Conservation (phyloP, 1,284 basidiomycete species). For the Leucoagaricus sp. region DNA sequence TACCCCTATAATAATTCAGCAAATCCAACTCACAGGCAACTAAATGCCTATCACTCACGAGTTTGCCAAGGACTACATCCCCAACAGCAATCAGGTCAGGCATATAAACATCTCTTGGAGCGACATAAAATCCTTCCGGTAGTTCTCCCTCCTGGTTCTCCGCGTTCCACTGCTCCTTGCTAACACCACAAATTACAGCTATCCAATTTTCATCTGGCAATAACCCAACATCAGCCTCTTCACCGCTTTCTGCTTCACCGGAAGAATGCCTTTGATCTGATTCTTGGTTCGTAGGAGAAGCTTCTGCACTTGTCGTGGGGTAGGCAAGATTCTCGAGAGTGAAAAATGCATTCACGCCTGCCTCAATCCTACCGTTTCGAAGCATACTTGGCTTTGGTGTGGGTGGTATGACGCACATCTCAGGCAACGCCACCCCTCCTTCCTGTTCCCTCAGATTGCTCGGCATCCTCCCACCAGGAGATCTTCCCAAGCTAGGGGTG, state of each 20-base stretch:
- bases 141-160: slow-evolving; percentile 43
- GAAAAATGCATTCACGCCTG: too few relatives aligned
- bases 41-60: slow-evolving; percentile 42
- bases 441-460: background rate
- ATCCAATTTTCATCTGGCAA: slow-evolving; percentile 74
- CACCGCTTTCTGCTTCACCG: background rate
- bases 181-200: slow-evolving; percentile 74
- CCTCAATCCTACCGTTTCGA: background rate
- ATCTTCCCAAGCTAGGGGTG: background rate
- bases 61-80: slow-evolving; percentile 77
- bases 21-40: slow-evolving; percentile 5
- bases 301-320: too few relatives aligned
- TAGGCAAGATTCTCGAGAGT: too few relatives aligned
- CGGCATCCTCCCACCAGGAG: background rate
- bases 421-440: background rate
- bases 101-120: slow-evolving; percentile 77
- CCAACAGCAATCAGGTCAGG: slow-evolving; percentile 74
- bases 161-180: slow-evolving; percentile 56
- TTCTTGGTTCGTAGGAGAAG: background rate
- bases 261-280: background rate
- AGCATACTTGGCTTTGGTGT: slow-evolving; percentile 23
- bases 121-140: slow-evolving; percentile 73
- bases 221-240: slow-evolving; percentile 25
- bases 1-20: slow-evolving; percentile 50
- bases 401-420: slow-evolving; percentile 28